Evolutionary conservation across 495 filamentous ascomycete species (phyloP), one percentile per base, ranked within the genome.

Genomic region (Chaetomidium leptoderma): DNA sequence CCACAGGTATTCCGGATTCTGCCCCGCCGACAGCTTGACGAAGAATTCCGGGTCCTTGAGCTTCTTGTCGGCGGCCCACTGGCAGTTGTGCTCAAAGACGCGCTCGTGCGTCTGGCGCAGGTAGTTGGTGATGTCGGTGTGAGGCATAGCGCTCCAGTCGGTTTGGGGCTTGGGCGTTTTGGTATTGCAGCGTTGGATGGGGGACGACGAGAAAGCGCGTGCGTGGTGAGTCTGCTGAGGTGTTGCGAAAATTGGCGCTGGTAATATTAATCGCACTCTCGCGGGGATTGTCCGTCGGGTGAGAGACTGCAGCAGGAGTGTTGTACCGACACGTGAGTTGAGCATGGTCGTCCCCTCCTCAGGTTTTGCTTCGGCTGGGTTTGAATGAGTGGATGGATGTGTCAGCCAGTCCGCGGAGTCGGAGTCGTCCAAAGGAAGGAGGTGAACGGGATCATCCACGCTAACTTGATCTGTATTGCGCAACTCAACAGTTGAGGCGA

Each of bases 1-100:
- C 78, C 85, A 89, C 44, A 84, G 76, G 56, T 82, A 83, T 59
- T 84, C 76, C 40, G 82, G 82, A 42, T 64, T 71, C 64, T 85
- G 82, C 6, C 80, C 81, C 14, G 72, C 71, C 33, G 70, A 68
- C 23, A 85, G 75, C 55, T 78, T 73, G 29, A 65, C 63, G 62
- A 85, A 84, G 71, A 81, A 83, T 8, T 79, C 76, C 23, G 82
- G 81, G 60, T 83, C 74, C 61, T 74, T 72, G 53, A 66, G 59
- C 44, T 62, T 70, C 60, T 77, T 74, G 64, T 81, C 71, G 39
- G 70, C 69, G 7, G 82, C 82, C 82, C 82, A 85, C 21, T 67
- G 66, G 29, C 64, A 67, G 70, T 85, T 85, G 64, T 73, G 67
- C 61, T 79, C 72, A 50, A 85, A 81, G 54, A 85, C 73, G 40